Evolutionary conservation across 306 rosid genomes (phyloP).

Genomic region (Medicago ruthenica): DNA sequence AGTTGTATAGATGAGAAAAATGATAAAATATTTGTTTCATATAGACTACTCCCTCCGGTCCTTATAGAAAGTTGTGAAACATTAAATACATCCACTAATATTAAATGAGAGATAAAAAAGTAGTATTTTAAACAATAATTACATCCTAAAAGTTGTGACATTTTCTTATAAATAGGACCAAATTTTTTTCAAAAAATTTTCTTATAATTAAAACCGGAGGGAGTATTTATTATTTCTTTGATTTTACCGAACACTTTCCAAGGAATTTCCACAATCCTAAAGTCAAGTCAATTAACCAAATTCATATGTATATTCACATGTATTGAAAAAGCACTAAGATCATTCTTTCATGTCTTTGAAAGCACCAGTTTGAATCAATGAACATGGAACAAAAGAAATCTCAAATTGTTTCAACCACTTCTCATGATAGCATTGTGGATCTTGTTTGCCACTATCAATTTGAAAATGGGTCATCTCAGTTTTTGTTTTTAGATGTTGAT

Average conservation of each 20-base stretch:
- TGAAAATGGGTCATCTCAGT: constrained; percentile 53
- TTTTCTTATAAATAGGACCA: too few species aligned
- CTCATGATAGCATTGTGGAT: constrained; percentile 16
- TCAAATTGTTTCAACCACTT: constrained; percentile 15
- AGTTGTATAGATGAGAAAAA: too few species aligned
- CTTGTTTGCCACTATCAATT: constrained; percentile 51
- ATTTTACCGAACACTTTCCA: not conserved
- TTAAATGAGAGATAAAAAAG: too few species aligned
- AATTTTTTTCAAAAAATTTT: too few species aligned
- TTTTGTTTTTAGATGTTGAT: constrained; percentile 34
- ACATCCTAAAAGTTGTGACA: too few species aligned
- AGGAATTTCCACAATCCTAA: not conserved
- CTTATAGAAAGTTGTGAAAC: too few species aligned
- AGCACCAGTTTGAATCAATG: constrained; percentile 22
- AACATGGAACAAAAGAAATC: constrained; percentile 32
- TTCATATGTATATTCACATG: constrained; percentile 10
- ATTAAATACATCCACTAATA: too few species aligned
- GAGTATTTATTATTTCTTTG: too few species aligned
- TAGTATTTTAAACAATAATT: too few species aligned
- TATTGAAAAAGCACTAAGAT: not conserved
- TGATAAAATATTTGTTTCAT: not conserved
- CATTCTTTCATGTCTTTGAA: constrained; percentile 21
- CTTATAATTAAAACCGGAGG: too few species aligned
- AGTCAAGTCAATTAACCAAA: constrained; percentile 12
- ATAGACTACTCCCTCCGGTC: too few species aligned